Base-by-base conservation (phyloP, 805 yeast species). In the Saccharomycopsis selenospora region DNA sequence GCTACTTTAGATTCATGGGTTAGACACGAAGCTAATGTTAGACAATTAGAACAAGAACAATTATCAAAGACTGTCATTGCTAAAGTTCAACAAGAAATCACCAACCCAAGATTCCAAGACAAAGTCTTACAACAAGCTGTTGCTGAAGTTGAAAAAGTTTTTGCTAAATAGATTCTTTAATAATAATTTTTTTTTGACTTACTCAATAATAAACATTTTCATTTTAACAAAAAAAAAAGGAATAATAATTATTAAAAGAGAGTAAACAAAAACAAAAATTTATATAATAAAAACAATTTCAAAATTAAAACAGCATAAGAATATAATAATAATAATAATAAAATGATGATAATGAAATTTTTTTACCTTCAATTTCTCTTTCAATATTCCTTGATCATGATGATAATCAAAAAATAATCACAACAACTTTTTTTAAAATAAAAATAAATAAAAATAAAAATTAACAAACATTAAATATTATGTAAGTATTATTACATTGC, bases 1-100 rank as follows among this genome's bases (percentile, higher is more conserved):
- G 73, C 93, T 50, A 95, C 91, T 53, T 80, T 93, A 66, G 99
- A 93, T 73, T 88, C 98, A 13, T 93, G 99, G 99, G 97, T 90
- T 61, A 87, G 98, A 80, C 86, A 85, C 71, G 99, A 93, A 77
- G 84, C 87, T 59, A 89, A 88, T 67, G 93, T 90, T 59, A 91
- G 97, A 76, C 95, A 88, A 76, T 72, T 80, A 65, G 95, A 93
- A 77, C 99, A 93, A 77, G 78, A 82, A 70, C 96, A 87, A 70
- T 81, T 93, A 62, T 80, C 95, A 59, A 72, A 85, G 64, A 63
- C 89, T 51, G 96, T 93, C 57, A 85, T 89, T 66, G 73, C 89
- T 48, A 89, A 87, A 75, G 93, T 91, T 62, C 80, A 86, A 76
- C 71, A 82, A 68, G 93, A 88, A 71, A 70, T 93, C 60, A 70